Evolutionary conservation across 495 filamentous ascomycete species (phyloP), one percentile per base, ranked within the genome.

Genomic region (Neurospora terricola): DNA sequence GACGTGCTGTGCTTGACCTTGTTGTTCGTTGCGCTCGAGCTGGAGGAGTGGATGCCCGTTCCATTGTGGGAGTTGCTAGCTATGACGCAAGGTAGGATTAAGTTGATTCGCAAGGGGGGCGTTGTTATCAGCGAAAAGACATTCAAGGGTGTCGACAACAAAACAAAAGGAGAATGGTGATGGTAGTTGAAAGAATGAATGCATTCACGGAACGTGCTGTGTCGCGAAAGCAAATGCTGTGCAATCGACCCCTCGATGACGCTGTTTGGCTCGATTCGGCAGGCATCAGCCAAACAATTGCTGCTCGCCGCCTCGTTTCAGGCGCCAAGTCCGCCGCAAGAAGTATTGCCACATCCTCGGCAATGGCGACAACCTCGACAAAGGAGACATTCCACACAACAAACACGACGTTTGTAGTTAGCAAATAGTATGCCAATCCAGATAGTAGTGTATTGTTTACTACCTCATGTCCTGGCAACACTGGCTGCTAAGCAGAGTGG

Each of bases 31-130:
- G 79, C 40, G 91, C 88, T 30, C 0, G 54, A 66, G 27, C 27
- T 18, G 54, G 54, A 71, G 92, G 92, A 36, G 92, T 94, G 69
- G 86, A 84, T 38, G 89, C 87, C 42, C 88, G 82, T 45, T 87
- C 83, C 38, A 23, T 30, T 30, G 36, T 39, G 48, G 14, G 38
- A 1, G 11, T 27, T 59, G 23, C 12, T 8, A 9, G 54, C 7
- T 34, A 8, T 62, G 27, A 1, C 54, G 27, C 14, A 34, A 14
- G 9, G 27, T 62, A 4, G 0, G 2, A 42, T 30, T 66, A 14
- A 4, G 18, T 5, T 62, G 27, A 9, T 62, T 62, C 0, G 14
- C 6, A 4, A 62, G 0, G 18, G 1, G 27, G 5, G 16, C 43
- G 23, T 7, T 34, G 27, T 2, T 16, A 62, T 34, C 27, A 0